Percentiles rank a stretch among this genome's conserved stretches.
Conservation (phyloP, 1,139 yeast genomes). For the Entelexis paramagnoliae region DNA sequence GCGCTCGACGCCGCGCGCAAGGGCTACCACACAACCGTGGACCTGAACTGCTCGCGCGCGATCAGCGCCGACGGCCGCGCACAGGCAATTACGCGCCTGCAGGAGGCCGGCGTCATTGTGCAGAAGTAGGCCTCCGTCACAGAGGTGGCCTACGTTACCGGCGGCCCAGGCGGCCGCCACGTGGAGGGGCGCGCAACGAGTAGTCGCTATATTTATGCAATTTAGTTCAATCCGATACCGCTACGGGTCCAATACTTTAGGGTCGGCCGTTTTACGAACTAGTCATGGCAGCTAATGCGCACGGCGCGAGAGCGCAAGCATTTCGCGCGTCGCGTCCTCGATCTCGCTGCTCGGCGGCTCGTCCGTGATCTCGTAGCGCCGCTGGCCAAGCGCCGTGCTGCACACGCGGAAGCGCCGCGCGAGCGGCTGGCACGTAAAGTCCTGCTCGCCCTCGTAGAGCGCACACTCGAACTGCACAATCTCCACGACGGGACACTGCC, state of each 20-base stretch:
- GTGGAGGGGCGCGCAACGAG: too few species aligned
- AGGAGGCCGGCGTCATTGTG: constrained; percentile 12
- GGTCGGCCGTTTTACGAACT: too few species aligned
- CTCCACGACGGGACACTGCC: constrained; percentile 14
- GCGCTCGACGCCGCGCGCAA: constrained; percentile 53
- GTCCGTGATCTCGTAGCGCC: constrained; percentile 17
- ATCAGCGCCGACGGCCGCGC: constrained; percentile 12
- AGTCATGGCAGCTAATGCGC: too few species aligned
- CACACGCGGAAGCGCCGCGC: constrained; percentile 14
- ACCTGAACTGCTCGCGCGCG: constrained; percentile 40
- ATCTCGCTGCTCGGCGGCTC: neutral
- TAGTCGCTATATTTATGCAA: too few species aligned
- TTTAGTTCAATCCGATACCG: too few species aligned
- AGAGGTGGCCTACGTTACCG: too few species aligned
- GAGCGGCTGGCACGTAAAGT: constrained; percentile 13
- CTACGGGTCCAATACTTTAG: too few species aligned
- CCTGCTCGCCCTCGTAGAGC: neutral
- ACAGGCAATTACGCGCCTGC: constrained; percentile 7
- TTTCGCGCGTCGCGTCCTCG: constrained; percentile 4
- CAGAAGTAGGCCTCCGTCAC: too few species aligned
- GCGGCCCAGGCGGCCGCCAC: too few species aligned
- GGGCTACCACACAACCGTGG: constrained; percentile 56
- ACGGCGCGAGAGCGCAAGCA: constrained; percentile 8
- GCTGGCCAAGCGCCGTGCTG: constrained; percentile 10
- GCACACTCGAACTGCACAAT: constrained; percentile 21